phyloP scores from a whole-genome alignment of 116 monocot genomes.

The Posidonia oceanica region DNA sequence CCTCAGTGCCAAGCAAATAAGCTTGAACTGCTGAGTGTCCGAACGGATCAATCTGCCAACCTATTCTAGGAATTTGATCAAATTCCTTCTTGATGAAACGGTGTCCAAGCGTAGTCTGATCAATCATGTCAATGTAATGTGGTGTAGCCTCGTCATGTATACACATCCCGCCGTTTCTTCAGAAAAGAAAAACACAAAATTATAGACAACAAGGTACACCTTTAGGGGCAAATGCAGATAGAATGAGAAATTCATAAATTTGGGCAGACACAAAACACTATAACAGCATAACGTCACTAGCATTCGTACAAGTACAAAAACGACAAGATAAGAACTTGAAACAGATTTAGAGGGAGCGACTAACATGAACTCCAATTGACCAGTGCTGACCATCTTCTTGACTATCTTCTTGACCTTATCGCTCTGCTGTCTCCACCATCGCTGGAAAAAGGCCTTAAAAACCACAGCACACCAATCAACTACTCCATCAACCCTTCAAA shows the following conservation, averaged over 20 bases:
- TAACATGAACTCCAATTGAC: conserved; percentile 94
- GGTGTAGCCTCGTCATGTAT: conserved; percentile 97
- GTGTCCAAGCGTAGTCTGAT: conserved; percentile 96
- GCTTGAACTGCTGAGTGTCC: conserved; percentile 97
- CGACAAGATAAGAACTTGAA: not conserved
- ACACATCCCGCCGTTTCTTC: conserved; percentile 98
- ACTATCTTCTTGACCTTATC: conserved; percentile 53
- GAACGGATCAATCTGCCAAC: conserved; percentile 99
- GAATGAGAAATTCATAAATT: not conserved
- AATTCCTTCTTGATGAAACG: conserved; percentile 86
- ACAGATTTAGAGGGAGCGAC: not conserved
- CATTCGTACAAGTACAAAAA: not conserved
- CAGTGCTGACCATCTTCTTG: conserved; percentile 57
- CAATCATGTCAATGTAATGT: conserved; percentile 99
- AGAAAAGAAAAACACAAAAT: conserved; percentile 9
- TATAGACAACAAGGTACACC: no score
- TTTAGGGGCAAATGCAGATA: not conserved
- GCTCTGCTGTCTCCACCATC: conserved; percentile 97
- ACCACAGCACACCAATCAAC: not conserved
- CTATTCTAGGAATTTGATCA: conserved; percentile 74
- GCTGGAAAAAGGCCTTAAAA: conserved; percentile 88
- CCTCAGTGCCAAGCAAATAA: conserved; percentile 88
- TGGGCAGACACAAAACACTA: not conserved
- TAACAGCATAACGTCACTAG: not conserved
- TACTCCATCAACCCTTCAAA: not conserved